Evolutionary conservation across 73 alveolate genomes (phyloP), one percentile per base, ranked within the genome.

Genomic region (Paramecium caudatum): DNA sequence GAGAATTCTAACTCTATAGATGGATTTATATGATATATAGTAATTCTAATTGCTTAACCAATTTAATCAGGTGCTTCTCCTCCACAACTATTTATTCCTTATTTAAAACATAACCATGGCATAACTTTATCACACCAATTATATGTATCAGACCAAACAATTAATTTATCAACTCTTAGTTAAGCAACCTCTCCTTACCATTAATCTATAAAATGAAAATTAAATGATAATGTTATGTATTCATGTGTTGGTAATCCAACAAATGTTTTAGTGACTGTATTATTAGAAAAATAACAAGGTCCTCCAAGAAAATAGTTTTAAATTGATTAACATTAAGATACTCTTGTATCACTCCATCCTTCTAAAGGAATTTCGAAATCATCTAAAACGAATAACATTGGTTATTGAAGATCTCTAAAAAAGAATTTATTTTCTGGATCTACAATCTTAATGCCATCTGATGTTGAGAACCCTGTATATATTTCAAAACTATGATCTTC

Each of bases 81-180:
- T 41, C 70, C 88, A 74, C 88, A 74, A 74, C 69, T 39, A 43
- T 74, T 74, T 5, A 74, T 74, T 16, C 88, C 88, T 41, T 74
- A 15, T 8, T 74, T 74, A 21, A 36, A 74, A 45, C 88, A 74
- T 37, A 74, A 37, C 88, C 70, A 74, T 3, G 88, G 88, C 68
- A 74, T 41, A 1, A 74, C 88, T 39, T 74, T 74, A 16, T 74
- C 88, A 45, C 88, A 74, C 88, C 88, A 74, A 74, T 74, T 74
- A 45, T 74, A 74, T 3, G 88, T 39, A 41, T 74, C 88, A 5
- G 36, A 45, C 88, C 88, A 74, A 6, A 74, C 88, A 10, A 74
- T 39, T 12, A 74, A 45, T 74, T 74, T 74, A 21, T 74, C 65
- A 16, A 74, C 70, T 13, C 41, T 74, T 15, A 74, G 32, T 5